Base-by-base conservation (phyloP, 306 rosid species). In the Sindora glabra region DNA sequence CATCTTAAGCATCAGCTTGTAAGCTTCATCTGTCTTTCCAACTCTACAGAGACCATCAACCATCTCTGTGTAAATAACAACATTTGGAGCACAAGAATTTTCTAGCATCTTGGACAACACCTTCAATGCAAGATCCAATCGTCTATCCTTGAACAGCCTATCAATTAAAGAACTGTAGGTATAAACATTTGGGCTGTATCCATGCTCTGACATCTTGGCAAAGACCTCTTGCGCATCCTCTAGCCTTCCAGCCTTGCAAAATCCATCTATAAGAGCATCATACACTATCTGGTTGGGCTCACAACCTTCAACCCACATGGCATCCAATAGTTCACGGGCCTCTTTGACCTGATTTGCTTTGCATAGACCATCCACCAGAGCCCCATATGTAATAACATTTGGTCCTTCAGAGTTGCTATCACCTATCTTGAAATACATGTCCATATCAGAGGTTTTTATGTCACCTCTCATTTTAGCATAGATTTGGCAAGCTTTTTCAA, bases 281-380 rank as follows among this genome's bases (percentile, higher is more conserved):
- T 89, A 85, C 41, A 85, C 86, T 24, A 86, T 72, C 32, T 76
- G 77, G 79, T 77, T 85, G 51, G 96, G 95, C 59, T 78, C 94
- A 70, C 81, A 83, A 44, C 86, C 95, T 46, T 81, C 74, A 56
- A 15, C 59, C 5, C 38, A 76, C 96, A 89, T 89, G 58, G 83
- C 64, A 74, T 85, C 79, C 64, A 89, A 72, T 24, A 89, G 59
- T 46, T 79, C 81, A 34, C 60, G 45, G 48, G 96, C 96, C 66
- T 81, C 83, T 75, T 77, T 81, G 39, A 85, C 80, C 71, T 74
- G 82, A 74, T 81, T 73, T 27, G 95, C 89, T 80, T 85, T 89
- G 73, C 96, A 89, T 69, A 89, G 82, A 74, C 95, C 96, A 85
- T 89, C 95, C 70, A 89, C 84, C 77, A 89, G 70, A 62, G 96